These are phyloP conservation scores for Fusarium solani-melongenae DNA, from an alignment of 2,329 filamentous ascomycete genomes.

Conservation along the genomic window DNA sequence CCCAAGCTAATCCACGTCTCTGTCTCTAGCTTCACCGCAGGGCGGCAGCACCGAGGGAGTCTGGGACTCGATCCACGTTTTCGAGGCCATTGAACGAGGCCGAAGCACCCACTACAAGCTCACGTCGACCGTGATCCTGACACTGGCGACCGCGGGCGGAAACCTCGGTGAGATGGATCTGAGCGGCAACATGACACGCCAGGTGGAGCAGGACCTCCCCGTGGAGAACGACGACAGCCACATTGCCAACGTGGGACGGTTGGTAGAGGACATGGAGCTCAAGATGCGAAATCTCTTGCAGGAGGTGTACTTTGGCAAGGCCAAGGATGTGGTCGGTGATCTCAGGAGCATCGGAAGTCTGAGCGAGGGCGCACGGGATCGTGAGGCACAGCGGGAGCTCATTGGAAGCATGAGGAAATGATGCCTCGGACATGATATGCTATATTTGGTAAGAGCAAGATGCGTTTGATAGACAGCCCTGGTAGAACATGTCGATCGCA, in stretches of 20 bases:
- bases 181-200: conserved; percentile 96
- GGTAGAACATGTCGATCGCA: not conserved
- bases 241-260: conserved; percentile 91
- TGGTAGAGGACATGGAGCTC: conserved; percentile 99
- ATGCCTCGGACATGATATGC: not conserved
- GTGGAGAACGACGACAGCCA: conserved; percentile 93
- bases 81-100: conserved; percentile 93
- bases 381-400: conserved; percentile 88
- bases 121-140: conserved; percentile 95
- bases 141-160: conserved; percentile 71
- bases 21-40: conserved; percentile 69
- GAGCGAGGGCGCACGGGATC: conserved; percentile 85
- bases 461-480: conserved; percentile 25
- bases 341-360: conserved; percentile 86
- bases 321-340: conserved; percentile 97
- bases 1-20: conserved; percentile 17
- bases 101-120: conserved; percentile 97
- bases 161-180: conserved; percentile 88
- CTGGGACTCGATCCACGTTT: conserved; percentile 99
- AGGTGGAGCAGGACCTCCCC: conserved; percentile 90
- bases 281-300: conserved; percentile 99
- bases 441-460: conserved; percentile 18
- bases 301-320: conserved; percentile 99
- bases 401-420: conserved; percentile 72
- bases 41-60: conserved; percentile 77